Base-by-base conservation (phyloP, 2,329 filamentous ascomycete species). In the Aaosphaeria pasadenensis region DNA sequence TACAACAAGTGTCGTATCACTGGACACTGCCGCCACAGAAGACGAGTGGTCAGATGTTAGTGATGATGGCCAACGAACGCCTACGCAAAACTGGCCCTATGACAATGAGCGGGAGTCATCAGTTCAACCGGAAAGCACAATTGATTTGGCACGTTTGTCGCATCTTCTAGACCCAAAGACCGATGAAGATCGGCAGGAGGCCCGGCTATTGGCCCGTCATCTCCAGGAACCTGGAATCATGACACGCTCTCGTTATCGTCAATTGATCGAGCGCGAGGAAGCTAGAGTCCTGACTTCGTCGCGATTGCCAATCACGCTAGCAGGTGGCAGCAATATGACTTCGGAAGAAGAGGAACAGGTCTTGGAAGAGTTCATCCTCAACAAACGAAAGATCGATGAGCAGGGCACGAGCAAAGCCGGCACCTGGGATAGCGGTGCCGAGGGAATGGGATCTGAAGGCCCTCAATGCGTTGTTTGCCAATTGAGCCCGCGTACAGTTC, bases 391-490 rank as follows among this genome's bases (percentile, higher is more conserved):
- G 4, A 70, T 74, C 71, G 46, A 48, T n/a, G 48, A 56, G 1
- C 49, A 52, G 28, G 52, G 51, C 6, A 47, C 52, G 48, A 54
- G 48, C 40, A 71, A 77, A 76, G 4, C 53, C 36, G 62, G 61
- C 6, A 63, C 62, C 44, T 91, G 87, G 88, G 80, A 84, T 39
- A 78, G 80, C 1, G 88, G 87, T n/a, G 87, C 84, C 1, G 83
- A 83, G 5, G 87, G 87, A 1, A 81, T 91, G 63, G 89, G 88
- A 1, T 82, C 85, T 30, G 83, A 79, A 38, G 86, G 89, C 0
- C 90, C 91, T 3, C 88, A 89, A 57, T 99, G 94, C 62, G 94
- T 97, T 1, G 89, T 99, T 4, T 99, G 94, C 66, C 92, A 97
- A 68, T 84, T 84, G 46, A 81, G 82, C n/a, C 85, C 91, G 3